phyloP scores from a whole-genome alignment of 257 asterid genomes.

The Fraxinus excelsior region DNA sequence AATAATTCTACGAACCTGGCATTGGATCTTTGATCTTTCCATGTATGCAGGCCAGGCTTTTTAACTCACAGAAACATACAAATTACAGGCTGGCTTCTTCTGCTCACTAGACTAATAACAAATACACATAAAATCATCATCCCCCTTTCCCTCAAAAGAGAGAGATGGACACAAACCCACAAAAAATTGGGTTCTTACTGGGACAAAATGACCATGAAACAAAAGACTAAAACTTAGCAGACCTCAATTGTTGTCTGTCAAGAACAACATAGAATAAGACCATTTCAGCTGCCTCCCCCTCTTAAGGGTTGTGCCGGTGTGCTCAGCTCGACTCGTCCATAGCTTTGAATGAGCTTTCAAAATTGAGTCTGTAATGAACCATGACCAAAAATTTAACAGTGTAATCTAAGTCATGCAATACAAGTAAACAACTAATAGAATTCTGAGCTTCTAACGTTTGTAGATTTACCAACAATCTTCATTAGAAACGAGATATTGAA shows the following conservation, averaged over 20 bases:
- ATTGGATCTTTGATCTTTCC: constrained; percentile 35
- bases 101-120: constrained; percentile 63
- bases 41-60: constrained; percentile 33
- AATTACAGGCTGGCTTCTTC: constrained; percentile 54
- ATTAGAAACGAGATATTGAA: constrained; percentile 17
- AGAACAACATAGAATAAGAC: constrained; percentile 40
- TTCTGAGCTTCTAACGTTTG: background rate
- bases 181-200: constrained; percentile 48
- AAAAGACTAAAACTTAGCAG: constrained; percentile 42
- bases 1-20: constrained; percentile 36
- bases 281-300: constrained; percentile 29
- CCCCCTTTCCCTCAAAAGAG: constrained; percentile 61
- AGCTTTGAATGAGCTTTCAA: constrained; percentile 23
- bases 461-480: constrained; percentile 27
- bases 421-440: background rate
- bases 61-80: constrained; percentile 43
- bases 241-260: constrained; percentile 46
- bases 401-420: background rate
- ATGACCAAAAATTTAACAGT: constrained; percentile 12
- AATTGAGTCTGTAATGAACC: constrained; percentile 31
- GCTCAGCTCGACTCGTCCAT: constrained; percentile 8
- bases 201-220: constrained; percentile 39
- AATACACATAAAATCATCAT: constrained; percentile 57
- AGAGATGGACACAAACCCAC: constrained; percentile 61
- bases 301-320: constrained; percentile 21